Evolutionary conservation across 1,284 basidiomycete genomes (phyloP), one percentile per base, ranked within the genome.

Genomic region (Ceratobasidium sp.): DNA sequence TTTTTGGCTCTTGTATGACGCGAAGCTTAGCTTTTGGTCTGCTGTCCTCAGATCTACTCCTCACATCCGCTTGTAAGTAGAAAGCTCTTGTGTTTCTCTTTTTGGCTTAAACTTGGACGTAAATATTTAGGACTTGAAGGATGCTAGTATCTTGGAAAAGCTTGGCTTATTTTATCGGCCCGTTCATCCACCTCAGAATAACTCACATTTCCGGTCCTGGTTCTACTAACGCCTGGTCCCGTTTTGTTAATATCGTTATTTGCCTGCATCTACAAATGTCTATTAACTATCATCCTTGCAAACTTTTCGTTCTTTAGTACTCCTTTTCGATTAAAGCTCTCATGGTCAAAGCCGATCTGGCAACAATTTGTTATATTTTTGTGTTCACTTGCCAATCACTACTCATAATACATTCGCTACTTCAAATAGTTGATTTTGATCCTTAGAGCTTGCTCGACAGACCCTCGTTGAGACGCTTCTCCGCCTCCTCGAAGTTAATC

Each of bases 401-500:
- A 7, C 17, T 46, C 20, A 42, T 64, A 6, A 44, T 64, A 64
- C 38, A 44, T 76, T 67, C 64, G 67, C 48, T 57, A 40, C 64
- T 23, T 62, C 46, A 13, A 28, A 56, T 52, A n/a, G 20, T 20
- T 57, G 42, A 33, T 56, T 57, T 66, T 59, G 13, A 7, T 23
- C 23, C 26, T 48, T 59, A 76, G 38, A 67, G 74, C 64, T 76
- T 76, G 52, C 64, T 40, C 20, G 71, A 64, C 42, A 44, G 26
- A 20, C 57, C 91, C 81, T 92, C 92, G 65, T 84, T 78, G 84
- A 33, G 33, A 33, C 93, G 90, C 82, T 87, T 87, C 86, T 94
- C 91, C 23, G 93, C 93, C 86, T 95, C 93, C 61, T 92, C 88
- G 81, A 92, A 95, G 88, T 94, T 92, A 86, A 95, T 91, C 80